Conservation (phyloP, 768 basidiomycete genomes). For the Lactifluus piperatus region DNA sequence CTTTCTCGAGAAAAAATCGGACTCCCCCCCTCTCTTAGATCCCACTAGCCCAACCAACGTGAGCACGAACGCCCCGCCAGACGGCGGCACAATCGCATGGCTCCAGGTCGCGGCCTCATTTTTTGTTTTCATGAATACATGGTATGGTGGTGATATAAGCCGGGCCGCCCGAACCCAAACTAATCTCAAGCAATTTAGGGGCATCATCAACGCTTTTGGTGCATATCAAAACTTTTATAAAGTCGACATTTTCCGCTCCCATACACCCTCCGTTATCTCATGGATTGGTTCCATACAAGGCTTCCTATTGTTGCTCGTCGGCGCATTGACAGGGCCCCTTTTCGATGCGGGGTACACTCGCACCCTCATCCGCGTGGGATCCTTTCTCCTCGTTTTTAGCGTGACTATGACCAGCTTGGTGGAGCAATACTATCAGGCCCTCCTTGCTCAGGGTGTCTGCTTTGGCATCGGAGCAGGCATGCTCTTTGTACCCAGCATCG, state of each 20-base stretch:
- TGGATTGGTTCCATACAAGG: slow-evolving; percentile 23
- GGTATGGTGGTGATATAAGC: slow-evolving; percentile 1
- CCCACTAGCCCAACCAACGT: not conserved
- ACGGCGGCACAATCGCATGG: slow-evolving; percentile 17
- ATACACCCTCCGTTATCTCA: slow-evolving; percentile 16
- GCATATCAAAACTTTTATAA: slow-evolving; percentile 20
- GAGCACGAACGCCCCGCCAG: not conserved
- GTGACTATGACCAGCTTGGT: slow-evolving; percentile 18
- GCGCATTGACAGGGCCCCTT: slow-evolving; percentile 14
- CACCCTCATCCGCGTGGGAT: slow-evolving; percentile 17
- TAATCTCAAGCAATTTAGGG: slow-evolving; percentile 8
- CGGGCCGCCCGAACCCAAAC: not conserved
- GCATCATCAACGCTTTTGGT: slow-evolving; percentile 20
- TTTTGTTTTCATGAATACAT: slow-evolving; percentile 20
- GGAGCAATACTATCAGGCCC: slow-evolving; percentile 27
- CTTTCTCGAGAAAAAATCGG: not conserved
- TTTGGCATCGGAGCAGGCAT: slow-evolving; percentile 36
- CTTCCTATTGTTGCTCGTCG: slow-evolving; percentile 15
- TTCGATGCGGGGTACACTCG: slow-evolving; percentile 22
- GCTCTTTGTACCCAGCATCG: slow-evolving; percentile 36
- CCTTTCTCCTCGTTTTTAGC: slow-evolving; percentile 19
- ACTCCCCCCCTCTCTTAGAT: too few species aligned
- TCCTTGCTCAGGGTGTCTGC: slow-evolving; percentile 39
- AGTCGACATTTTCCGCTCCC: slow-evolving; percentile 1
- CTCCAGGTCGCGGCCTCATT: slow-evolving; percentile 18